Evolutionary conservation across 2,329 filamentous ascomycete species (phyloP), one percentile per base, ranked within the genome.

Genomic region (Madurella mycetomatis): DNA sequence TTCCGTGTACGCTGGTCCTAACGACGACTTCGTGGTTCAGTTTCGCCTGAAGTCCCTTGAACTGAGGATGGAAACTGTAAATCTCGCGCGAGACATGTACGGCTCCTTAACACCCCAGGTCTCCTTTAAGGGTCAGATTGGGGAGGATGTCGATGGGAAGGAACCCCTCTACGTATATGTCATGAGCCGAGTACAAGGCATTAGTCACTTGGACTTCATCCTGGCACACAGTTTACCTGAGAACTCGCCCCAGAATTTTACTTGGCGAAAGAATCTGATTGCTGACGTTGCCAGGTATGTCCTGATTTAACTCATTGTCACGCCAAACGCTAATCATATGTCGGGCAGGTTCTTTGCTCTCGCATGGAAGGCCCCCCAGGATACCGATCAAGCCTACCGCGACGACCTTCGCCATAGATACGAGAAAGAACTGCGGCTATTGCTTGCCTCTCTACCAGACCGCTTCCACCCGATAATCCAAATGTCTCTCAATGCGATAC

Each of bases 341-440:
- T n/a, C 49, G 19, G 2, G 11, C 16, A 73, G 72, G n/a, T 73
- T 73, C 60, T 70, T 74, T 62, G 69, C 70, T 51, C 60, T 67
- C 30, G 66, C 69, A 2, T 76, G 69, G 70, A 73, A 71, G 40
- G 12, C 59, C 4, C 66, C 68, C 9, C 68, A 72, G 55, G 19
- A 41, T 51, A 62, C 69, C 41, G 54, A 61, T 51, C 55, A 49
- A 59, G 59, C 47, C 2, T 67, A 70, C 55, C 57, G 62, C 50
- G 53, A 62, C 18, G 44, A 48, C 11, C 47, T 73, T 9, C 37
- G 19, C 5, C 19, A 64, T 53, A 64, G 46, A 42, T 71, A 70
- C 47, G 53, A 60, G 25, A 63, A 48, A 47, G 68, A 74, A 5
- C 62, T 74, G 8, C 53, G 61, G 34, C 49, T 67, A 18, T 56